phyloP scores from a whole-genome alignment of 805 yeast species.

The Candida easanensis region DNA sequence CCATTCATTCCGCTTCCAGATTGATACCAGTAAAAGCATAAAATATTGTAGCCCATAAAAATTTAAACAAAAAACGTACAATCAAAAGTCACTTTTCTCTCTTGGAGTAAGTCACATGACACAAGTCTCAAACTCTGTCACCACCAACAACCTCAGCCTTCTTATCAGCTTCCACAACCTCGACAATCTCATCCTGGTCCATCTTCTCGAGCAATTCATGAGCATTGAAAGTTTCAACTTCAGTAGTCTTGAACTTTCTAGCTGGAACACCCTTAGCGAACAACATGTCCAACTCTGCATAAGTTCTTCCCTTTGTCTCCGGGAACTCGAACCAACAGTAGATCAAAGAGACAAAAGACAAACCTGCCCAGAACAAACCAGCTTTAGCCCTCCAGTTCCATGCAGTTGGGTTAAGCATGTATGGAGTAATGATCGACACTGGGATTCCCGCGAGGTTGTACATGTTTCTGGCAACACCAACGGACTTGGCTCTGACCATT shows the following conservation, averaged over 20 bases:
- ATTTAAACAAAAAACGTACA: too few species aligned
- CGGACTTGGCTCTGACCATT: slow-evolving; percentile 37
- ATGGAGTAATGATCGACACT: slow-evolving; percentile 39
- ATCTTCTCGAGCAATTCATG: slow-evolving; percentile 19
- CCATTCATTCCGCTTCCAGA: too few species aligned
- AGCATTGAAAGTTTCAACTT: slow-evolving; percentile 22
- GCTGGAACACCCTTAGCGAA: slow-evolving; percentile 34
- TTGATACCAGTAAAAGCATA: too few species aligned
- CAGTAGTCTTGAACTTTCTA: slow-evolving; percentile 29
- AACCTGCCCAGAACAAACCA: slow-evolving; percentile 44
- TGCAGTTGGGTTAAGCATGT: slow-evolving; percentile 43
- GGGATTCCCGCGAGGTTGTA: slow-evolving; percentile 34
- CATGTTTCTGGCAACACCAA: slow-evolving; percentile 32
- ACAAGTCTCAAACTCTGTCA: too few species aligned
- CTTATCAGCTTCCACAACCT: slow-evolving; percentile 12
- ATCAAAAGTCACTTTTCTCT: too few species aligned
- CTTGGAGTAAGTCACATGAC: too few species aligned
- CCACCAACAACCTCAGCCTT: slow-evolving; percentile 1
- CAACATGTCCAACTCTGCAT: slow-evolving; percentile 53
- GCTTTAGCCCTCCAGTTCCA: slow-evolving; percentile 44
- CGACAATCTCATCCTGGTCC: slow-evolving; percentile 18
- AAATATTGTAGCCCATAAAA: too few species aligned
- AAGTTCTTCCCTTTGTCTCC: slow-evolving; percentile 54
- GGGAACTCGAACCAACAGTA: slow-evolving; percentile 54
- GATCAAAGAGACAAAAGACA: slow-evolving; percentile 28